A percentile compares a stretch with the other conserved stretches of the same genome.
Conservation (phyloP, 768 basidiomycete species). For the Thelephora aurantiotincta region DNA sequence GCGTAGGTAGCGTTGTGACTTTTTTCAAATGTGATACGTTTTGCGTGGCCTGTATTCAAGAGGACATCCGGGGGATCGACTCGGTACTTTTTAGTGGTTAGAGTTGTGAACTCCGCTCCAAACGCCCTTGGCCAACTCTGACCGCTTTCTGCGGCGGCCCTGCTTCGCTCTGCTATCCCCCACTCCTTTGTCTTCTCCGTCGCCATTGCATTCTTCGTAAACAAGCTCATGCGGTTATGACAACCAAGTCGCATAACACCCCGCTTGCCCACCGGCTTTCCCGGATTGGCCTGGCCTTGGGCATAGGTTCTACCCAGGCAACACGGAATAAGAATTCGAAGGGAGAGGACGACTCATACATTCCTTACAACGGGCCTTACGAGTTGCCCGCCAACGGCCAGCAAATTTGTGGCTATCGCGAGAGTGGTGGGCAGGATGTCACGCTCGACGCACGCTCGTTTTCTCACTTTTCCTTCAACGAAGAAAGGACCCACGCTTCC, state of each 20-base stretch:
- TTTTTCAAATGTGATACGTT: too few species aligned
- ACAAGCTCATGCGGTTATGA: constrained; percentile 13
- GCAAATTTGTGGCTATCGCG: constrained; percentile 30
- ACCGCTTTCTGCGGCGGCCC: too few species aligned
- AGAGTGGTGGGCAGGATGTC: constrained; percentile 17
- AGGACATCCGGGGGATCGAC: too few species aligned
- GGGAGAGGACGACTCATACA: constrained; percentile 40
- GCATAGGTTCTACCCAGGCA: constrained; percentile 10
- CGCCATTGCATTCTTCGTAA: constrained; percentile 2
- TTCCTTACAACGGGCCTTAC: constrained; percentile 51
- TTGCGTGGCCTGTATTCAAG: too few species aligned
- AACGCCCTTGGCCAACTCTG: too few species aligned
- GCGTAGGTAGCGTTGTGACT: too few species aligned
- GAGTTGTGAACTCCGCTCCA: too few species aligned
- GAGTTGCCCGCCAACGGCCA: constrained; percentile 22
- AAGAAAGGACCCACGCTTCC: constrained; percentile 17
- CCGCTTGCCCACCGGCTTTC: constrained; percentile 25
- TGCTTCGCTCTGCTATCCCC: too few species aligned
- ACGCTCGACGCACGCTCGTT: background rate
- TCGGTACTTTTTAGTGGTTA: too few species aligned
- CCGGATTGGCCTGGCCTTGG: constrained; percentile 18
- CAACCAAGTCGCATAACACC: constrained; percentile 17
- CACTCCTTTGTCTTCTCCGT: too few species aligned
- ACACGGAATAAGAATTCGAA: background rate
- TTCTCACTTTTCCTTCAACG: background rate